Evolutionary conservation across 805 yeast species (phyloP).

Genomic region (Wickerhamiella domercqiae): DNA sequence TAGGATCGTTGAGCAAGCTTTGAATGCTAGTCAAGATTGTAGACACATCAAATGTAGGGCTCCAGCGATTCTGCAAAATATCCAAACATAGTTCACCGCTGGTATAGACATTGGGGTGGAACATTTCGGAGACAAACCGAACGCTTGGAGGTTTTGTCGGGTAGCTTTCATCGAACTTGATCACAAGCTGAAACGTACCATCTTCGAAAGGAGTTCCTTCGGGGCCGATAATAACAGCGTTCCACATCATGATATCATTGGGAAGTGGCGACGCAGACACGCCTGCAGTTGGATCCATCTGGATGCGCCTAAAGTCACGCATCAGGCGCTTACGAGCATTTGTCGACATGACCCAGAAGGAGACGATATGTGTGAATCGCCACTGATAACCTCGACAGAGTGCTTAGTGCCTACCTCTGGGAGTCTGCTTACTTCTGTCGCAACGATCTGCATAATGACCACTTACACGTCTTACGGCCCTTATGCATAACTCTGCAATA

Average conservation of each 20-base stretch:
- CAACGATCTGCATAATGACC: not conserved
- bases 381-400: not conserved
- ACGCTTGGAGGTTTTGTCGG: conserved; percentile 96
- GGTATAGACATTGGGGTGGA: conserved; percentile 95
- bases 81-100: conserved; percentile 91
- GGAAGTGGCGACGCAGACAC: conserved; percentile 95
- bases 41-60: conserved; percentile 95
- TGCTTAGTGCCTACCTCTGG: conserved; percentile 1
- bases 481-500: too few species aligned
- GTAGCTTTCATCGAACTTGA: conserved; percentile 91
- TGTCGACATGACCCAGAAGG: conserved; percentile 87
- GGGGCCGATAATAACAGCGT: conserved; percentile 96
- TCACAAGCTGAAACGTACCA: conserved; percentile 75
- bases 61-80: conserved; percentile 93
- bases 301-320: conserved; percentile 98
- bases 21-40: conserved; percentile 89
- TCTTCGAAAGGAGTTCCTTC: conserved; percentile 96
- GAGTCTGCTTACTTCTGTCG: not conserved
- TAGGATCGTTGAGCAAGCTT: conserved; percentile 78
- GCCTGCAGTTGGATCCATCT: conserved; percentile 96
- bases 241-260: conserved; percentile 96
- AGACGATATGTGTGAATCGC: conserved; percentile 1
- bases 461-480: too few species aligned
- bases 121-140: conserved; percentile 83
- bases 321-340: conserved; percentile 97